Conservation (phyloP, 2,329 filamentous ascomycete species). For the Fusarium subtropicale region DNA sequence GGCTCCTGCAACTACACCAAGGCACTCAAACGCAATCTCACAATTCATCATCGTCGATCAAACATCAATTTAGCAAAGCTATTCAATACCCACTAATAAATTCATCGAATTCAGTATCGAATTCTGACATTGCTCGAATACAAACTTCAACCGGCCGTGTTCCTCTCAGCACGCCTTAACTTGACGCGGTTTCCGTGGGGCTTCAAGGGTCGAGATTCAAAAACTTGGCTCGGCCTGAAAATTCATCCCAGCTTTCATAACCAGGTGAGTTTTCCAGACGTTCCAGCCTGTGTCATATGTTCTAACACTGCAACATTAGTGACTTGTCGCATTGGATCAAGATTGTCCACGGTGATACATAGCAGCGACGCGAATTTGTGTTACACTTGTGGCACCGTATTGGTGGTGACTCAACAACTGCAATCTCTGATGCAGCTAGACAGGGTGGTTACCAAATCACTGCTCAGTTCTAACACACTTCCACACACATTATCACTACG, state of each 20-base stretch:
- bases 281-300: neutral
- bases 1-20: slow-evolving; percentile 25
- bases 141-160: slow-evolving; percentile 8
- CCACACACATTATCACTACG: neutral
- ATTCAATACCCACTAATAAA: slow-evolving; percentile 11
- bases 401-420: slow-evolving; percentile 39
- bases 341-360: slow-evolving; percentile 1
- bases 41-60: slow-evolving; percentile 35
- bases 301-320: neutral
- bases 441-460: slow-evolving; percentile 7
- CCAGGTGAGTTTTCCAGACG: slow-evolving; percentile 2
- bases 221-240: slow-evolving; percentile 29
- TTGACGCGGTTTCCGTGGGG: slow-evolving; percentile 38
- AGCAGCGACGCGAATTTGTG: slow-evolving; percentile 21
- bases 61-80: slow-evolving; percentile 20
- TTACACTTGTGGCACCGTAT: slow-evolving; percentile 29
- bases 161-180: slow-evolving; percentile 19
- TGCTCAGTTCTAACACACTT: neutral
- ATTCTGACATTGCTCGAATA: slow-evolving; percentile 9
- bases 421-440: slow-evolving; percentile 24
- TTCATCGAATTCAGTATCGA: slow-evolving; percentile 18
- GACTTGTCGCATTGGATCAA: slow-evolving; percentile 2
- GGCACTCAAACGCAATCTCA: slow-evolving; percentile 32
- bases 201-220: slow-evolving; percentile 26
- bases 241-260: neutral